phyloP scores from a whole-genome alignment of 75 land plant species.

The Gnetum montanum region DNA sequence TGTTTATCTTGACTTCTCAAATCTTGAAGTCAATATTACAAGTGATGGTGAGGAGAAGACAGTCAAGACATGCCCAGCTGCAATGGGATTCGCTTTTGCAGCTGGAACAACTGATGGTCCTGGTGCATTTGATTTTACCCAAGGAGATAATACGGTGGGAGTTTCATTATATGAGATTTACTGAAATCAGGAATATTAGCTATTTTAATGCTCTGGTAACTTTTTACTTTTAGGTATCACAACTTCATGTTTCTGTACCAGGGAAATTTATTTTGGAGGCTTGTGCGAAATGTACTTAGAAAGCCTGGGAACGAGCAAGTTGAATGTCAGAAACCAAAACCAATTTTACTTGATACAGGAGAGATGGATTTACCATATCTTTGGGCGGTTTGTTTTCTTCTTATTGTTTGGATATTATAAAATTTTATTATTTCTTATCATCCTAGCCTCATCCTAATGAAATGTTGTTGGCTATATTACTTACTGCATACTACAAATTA shows the following conservation, averaged over 20 bases:
- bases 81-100: constrained; percentile 73
- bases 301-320: constrained; percentile 45
- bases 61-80: constrained; percentile 71
- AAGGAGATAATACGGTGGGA: constrained; percentile 60
- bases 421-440: too few species aligned
- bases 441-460: too few species aligned
- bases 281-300: constrained; percentile 39
- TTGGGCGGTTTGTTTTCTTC: constrained; percentile 60
- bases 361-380: constrained; percentile 67
- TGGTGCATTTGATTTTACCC: constrained; percentile 63
- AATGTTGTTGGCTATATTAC: too few species aligned
- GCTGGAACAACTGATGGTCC: constrained; percentile 93
- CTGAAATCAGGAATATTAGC: not conserved
- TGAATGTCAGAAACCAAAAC: constrained; percentile 70
- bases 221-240: not conserved
- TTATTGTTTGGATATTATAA: not conserved
- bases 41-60: constrained; percentile 1
- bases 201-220: not conserved
- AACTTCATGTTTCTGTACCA: constrained; percentile 4
- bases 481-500: too few species aligned
- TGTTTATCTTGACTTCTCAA: constrained; percentile 47
- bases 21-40: constrained; percentile 30
- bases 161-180: not conserved
- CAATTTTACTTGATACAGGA: constrained; percentile 63
- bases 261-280: constrained; percentile 61